Evolutionary conservation across 805 yeast species (phyloP).

Genomic region (Dipodascus albidus): DNA sequence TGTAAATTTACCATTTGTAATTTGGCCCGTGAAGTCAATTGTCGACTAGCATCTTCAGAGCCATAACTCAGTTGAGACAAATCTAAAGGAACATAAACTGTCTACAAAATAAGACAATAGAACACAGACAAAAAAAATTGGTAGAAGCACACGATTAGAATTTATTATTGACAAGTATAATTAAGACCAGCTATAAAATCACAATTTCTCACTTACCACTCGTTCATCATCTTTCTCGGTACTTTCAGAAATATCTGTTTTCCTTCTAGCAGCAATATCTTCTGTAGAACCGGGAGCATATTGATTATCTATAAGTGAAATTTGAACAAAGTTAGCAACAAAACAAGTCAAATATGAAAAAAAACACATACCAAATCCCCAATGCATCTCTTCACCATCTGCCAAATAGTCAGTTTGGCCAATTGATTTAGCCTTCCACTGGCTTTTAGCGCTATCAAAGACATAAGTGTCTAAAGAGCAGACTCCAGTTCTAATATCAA

Average conservation of each 20-base stretch:
- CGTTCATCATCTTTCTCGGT: conserved; percentile 2
- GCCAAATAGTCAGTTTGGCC: conserved; percentile 64
- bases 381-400: conserved; percentile 85
- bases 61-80: conserved; percentile 19
- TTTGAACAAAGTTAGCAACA: neutral
- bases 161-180: neutral
- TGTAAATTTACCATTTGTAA: conserved; percentile 48
- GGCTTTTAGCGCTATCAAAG: conserved; percentile 18
- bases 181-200: neutral
- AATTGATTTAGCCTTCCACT: conserved; percentile 56
- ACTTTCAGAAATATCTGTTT: conserved; percentile 4
- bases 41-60: conserved; percentile 2
- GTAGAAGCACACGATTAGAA: neutral
- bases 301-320: conserved; percentile 25
- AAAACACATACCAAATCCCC: conserved; percentile 55
- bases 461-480: conserved; percentile 70
- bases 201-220: conserved; percentile 5
- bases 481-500: conserved; percentile 62
- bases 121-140: neutral
- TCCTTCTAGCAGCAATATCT: conserved; percentile 37
- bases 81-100: conserved; percentile 45
- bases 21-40: conserved; percentile 30
- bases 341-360: neutral
- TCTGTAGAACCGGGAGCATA: conserved; percentile 88
- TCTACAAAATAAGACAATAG: conserved; percentile 10